These are phyloP conservation scores for Pelargonium fulgidum DNA, from an alignment of 441 rosid species.

Conservation along the genomic window DNA sequence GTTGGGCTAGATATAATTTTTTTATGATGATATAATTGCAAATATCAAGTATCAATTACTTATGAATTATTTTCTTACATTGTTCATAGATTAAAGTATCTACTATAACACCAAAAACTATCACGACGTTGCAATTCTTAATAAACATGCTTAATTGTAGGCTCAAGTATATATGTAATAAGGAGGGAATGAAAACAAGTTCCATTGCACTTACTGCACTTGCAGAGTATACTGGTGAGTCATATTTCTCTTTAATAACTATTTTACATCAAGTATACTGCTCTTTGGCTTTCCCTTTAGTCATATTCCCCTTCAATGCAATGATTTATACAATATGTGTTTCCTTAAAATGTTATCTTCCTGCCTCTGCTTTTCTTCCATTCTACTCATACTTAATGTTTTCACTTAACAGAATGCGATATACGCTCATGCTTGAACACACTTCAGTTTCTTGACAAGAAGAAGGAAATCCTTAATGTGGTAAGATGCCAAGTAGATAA, in stretches of 20 bases:
- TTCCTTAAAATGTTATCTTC: background rate
- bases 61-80: background rate
- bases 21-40: background rate
- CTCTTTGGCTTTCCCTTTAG: constrained; percentile 13
- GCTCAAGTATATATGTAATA: constrained; percentile 79
- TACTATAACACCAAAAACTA: background rate
- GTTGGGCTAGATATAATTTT: background rate
- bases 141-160: constrained; percentile 31
- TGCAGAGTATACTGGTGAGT: constrained; percentile 87
- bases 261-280: background rate
- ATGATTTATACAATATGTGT: background rate
- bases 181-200: constrained; percentile 83
- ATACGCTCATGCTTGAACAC: constrained; percentile 93
- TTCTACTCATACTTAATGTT: constrained; percentile 18
- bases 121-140: background rate
- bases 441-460: constrained; percentile 92
- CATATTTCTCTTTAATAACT: constrained; percentile 11
- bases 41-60: background rate
- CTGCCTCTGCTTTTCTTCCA: background rate
- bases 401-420: constrained; percentile 70
- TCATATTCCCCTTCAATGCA: background rate
- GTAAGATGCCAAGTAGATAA: constrained; percentile 38
- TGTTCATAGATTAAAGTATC: background rate
- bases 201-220: constrained; percentile 75
- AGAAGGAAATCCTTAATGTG: constrained; percentile 73